Base-by-base conservation (phyloP, 176 grass and related monocot genomes). In the Aegilops bicornis region DNA sequence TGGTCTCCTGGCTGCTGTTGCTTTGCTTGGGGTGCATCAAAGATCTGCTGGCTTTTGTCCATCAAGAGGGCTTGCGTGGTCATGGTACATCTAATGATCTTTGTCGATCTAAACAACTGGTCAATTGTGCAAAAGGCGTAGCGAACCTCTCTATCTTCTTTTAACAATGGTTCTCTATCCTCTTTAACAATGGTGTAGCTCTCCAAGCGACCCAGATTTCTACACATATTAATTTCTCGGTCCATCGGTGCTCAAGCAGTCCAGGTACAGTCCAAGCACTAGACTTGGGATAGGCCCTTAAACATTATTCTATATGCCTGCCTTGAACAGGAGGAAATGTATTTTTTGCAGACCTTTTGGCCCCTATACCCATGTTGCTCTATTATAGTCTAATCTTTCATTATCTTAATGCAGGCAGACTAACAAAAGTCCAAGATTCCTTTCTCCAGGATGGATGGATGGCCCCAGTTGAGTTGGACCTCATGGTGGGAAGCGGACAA, bases 361-460 rank as follows among this genome's bases (percentile, higher is more conserved):
- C 84, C 65, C 83, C 58, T 87, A 83, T 52, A 79, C 79, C 84
- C 84, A 86, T 90, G 89, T 68, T 90, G 75, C 60, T 80, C 15
- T 87, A 87, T 83, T 80, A 43, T 87, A 87, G 66, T 87, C 79
- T 79, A 87, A 90, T 67, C 8, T 73, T 40, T 83, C 73, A 25
- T 73, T 90, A 83, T 83, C 84, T 80, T 86, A 88, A 84, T 86
- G 69, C 70, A 77, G 79, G 80, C 74, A 75, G 86, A 90, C 73
- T 77, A 90, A 56, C 86, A 84, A 83, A 89, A 95, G 90, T 90
- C 88, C 87, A 89, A 95, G 88, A 90, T 90, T 95, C 88, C 88
- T 78, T 83, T 82, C 56, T 77, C 43, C 42, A 23, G 14, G 83
- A 89, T 85, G 14, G 83, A 89, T 85, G 43, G 76, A 82, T 90